Base-by-base conservation (phyloP, 164 flowering plant species). In the Malania oleifera region DNA sequence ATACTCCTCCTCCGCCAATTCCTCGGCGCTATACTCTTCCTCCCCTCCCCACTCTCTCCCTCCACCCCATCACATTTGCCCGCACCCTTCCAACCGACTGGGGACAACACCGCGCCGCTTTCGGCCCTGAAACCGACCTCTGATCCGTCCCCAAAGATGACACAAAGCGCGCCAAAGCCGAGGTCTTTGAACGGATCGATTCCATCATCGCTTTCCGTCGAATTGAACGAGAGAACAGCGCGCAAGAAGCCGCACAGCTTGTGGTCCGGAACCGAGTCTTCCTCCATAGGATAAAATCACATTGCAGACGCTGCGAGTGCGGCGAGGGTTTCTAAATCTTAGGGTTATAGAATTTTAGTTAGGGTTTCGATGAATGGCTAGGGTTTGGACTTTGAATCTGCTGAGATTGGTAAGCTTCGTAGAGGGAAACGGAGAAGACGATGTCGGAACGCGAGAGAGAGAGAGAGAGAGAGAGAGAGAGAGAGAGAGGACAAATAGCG, bases 181-280 rank as follows among this genome's bases (percentile, higher is more conserved):
- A 70, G 69, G 55, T 59, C 11, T 23, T 69, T 25, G 27, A 52
- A 39, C 8, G 37, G 44, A 11, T 45, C 52, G 35, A 13, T 25
- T 22, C 20, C 56, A 23, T 49, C 40, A 8, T 15, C 44, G 14
- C 19, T 51, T 7, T 31, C 40, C 1, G 74, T 50, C 13, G 74
- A 17, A 27, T 63, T 48, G 27, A 78, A 64, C 3, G 78, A 11
- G 34, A 85, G 82, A 44, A 86, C 82, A 5, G 79, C 64, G 49
- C 71, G 66, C 57, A 82, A 63, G 75, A 65, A 86, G 23, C 95
- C 96, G 70, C 89, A 81, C 67, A 81, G 93, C 66, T 81, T 84
- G 76, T 79, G 73, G 44, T 68, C 77, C 0, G 67, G 49, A 17
- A 56, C 40, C 18, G 64, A 49, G 13, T 27, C 50, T 1, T 29